A percentile compares a stretch with the other conserved stretches of the same genome.
Evolutionary conservation across 441 rosid genomes (phyloP).

Genomic region (Pelargonium citronellum): DNA sequence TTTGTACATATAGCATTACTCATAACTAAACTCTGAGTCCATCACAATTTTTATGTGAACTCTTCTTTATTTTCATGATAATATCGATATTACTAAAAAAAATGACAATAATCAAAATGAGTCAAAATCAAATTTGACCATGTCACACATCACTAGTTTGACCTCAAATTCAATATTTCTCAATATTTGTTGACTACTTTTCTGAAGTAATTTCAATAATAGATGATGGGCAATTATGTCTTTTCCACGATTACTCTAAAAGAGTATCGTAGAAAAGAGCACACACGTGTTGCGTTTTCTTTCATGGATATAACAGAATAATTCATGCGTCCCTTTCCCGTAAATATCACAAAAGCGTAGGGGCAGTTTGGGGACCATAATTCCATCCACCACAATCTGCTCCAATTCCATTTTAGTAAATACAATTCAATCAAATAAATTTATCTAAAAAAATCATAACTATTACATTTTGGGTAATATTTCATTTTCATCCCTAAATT

Average conservation of each 20-base stretch:
- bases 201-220: background rate
- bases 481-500: no score
- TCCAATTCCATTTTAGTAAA: slow-evolving; percentile 6
- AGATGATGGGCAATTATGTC: background rate
- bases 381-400: background rate
- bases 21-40: no score
- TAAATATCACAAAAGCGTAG: background rate
- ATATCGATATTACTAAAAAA: no score
- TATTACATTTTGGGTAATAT: no score
- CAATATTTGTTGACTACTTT: background rate
- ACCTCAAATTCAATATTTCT: background rate
- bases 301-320: background rate
- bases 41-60: no score
- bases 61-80: no score
- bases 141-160: no score
- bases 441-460: no score
- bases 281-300: slow-evolving; percentile 8
- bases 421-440: background rate
- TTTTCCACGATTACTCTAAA: background rate
- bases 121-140: no score
- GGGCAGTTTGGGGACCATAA: background rate
- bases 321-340: background rate
- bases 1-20: no score
- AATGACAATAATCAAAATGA: no score
- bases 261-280: background rate